Evolutionary conservation across 305 asterid species (phyloP).

Genomic region (Nicotiana rustica): DNA sequence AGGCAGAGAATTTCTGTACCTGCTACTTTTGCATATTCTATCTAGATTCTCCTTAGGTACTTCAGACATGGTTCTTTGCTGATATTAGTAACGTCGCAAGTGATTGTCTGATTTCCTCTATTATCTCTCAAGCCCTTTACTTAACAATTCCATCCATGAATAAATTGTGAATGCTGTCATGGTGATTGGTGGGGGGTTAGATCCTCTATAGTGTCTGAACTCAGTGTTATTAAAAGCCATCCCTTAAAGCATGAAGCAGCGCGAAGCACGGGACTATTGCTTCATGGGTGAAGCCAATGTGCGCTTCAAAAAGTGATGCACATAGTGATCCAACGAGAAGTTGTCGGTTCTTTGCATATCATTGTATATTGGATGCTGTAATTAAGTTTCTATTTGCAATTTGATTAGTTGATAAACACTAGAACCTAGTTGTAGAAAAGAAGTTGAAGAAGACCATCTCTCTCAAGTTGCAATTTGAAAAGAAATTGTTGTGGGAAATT

Average conservation of each 20-base stretch:
- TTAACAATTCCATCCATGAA: background rate
- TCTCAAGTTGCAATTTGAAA: background rate
- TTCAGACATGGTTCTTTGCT: constrained; percentile 25
- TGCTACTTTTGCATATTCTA: background rate
- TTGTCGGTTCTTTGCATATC: no score
- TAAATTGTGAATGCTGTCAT: background rate
- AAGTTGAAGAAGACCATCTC: background rate
- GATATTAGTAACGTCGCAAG: background rate
- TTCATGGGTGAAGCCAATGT: no score
- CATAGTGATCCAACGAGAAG: no score
- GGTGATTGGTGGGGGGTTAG: background rate
- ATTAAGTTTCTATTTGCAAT: no score
- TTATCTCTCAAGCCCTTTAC: background rate
- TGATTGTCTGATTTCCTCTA: background rate
- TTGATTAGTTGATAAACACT: background rate
- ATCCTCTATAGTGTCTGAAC: no score
- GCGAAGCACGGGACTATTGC: no score
- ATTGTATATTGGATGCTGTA: no score
- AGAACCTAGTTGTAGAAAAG: background rate
- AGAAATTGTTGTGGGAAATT: background rate
- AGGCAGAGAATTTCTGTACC: constrained; percentile 26
- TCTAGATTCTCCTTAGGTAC: constrained; percentile 31
- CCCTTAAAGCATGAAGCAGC: no score
- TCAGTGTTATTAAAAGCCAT: no score
- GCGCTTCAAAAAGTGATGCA: no score